phyloP scores from a whole-genome alignment of 192 early-diverging fungal genomes.

The Coemansia sp. region DNA sequence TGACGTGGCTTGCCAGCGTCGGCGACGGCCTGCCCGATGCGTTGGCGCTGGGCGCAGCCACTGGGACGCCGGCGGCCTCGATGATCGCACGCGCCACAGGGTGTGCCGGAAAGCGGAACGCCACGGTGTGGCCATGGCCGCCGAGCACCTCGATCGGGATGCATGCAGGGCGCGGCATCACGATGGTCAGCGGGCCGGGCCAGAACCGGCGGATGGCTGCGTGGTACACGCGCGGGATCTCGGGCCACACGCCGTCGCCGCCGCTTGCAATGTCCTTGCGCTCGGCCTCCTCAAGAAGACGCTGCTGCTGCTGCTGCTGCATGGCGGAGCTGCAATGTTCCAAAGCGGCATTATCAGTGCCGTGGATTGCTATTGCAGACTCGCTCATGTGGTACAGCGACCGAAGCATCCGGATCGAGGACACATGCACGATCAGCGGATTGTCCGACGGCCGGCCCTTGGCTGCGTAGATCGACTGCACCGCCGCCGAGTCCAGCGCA shows the following conservation, averaged over 20 bases:
- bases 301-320: not conserved
- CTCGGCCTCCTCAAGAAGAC: constrained; percentile 14
- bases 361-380: constrained; percentile 35
- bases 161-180: constrained; percentile 69
- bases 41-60: constrained; percentile 99
- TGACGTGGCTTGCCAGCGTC: constrained; percentile 87
- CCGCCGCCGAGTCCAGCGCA: constrained; percentile 67
- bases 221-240: constrained; percentile 72
- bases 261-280: constrained; percentile 14
- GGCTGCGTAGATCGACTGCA: constrained; percentile 73
- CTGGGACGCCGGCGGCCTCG: constrained; percentile 73
- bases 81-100: constrained; percentile 91
- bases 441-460: constrained; percentile 95
- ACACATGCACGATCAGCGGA: constrained; percentile 96
- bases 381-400: constrained; percentile 59
- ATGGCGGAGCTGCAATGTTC: constrained; percentile 15
- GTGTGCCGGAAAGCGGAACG: constrained; percentile 88
- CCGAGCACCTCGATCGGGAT: constrained; percentile 78
- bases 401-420: constrained; percentile 83
- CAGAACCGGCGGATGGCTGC: constrained; percentile 69
- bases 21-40: constrained; percentile 93
- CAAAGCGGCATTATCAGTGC: constrained; percentile 48
- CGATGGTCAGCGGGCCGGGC: constrained; percentile 94
- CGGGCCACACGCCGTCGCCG: constrained; percentile 49
- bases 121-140: constrained; percentile 78